Evolutionary conservation across 768 basidiomycete species (phyloP).

Genomic region (Calocybe indica): DNA sequence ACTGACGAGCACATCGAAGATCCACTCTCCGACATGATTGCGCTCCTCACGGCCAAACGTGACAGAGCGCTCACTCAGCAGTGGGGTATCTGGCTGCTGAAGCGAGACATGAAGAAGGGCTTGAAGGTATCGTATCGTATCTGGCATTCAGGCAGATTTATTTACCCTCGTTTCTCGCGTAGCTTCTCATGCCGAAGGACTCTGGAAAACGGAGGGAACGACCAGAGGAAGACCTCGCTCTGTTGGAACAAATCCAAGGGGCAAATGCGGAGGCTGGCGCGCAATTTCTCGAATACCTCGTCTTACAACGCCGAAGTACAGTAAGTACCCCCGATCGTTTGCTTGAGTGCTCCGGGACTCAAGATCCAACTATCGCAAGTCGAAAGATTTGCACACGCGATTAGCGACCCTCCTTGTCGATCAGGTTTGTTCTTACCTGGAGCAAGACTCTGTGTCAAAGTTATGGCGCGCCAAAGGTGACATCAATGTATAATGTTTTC

Average conservation of each 20-base stretch:
- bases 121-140: constrained; percentile 45
- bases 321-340: constrained; percentile 28
- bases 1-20: constrained; percentile 57
- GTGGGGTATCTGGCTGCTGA: constrained; percentile 80
- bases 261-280: constrained; percentile 57
- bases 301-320: constrained; percentile 59
- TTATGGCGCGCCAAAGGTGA: constrained; percentile 69
- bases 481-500: constrained; percentile 1
- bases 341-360: background rate
- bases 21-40: constrained; percentile 55
- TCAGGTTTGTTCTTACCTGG: constrained; percentile 43
- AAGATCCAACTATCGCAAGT: constrained; percentile 27
- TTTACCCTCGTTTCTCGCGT: background rate
- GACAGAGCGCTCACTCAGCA: constrained; percentile 59
- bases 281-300: constrained; percentile 76
- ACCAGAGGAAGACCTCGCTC: constrained; percentile 53
- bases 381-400: constrained; percentile 58
- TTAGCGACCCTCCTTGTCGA: constrained; percentile 54
- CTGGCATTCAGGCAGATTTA: too few species aligned
- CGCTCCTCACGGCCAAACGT: constrained; percentile 48
- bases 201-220: constrained; percentile 50
- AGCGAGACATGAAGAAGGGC: constrained; percentile 61
- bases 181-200: constrained; percentile 60
- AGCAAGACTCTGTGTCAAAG: constrained; percentile 47
- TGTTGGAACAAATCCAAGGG: constrained; percentile 51